These are phyloP conservation scores for Yarrowia porcina DNA, from an alignment of 805 yeast species.

Conservation along the genomic window DNA sequence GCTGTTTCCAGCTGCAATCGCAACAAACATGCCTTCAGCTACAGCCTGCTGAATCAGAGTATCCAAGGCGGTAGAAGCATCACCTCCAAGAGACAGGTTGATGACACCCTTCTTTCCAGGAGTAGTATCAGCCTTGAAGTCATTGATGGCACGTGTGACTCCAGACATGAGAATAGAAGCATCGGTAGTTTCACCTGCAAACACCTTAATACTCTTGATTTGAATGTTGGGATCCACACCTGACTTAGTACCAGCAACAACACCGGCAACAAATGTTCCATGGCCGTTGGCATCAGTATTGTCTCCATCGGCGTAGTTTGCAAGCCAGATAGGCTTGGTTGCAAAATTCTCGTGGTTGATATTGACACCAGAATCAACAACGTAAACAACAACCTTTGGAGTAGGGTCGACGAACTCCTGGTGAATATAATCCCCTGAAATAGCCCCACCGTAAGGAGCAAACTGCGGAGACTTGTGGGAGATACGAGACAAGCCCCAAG, in stretches of 20 bases:
- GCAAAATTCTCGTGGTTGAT: constrained; percentile 71
- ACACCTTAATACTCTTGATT: constrained; percentile 57
- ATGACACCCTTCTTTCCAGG: constrained; percentile 38
- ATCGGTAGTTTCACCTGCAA: constrained; percentile 41
- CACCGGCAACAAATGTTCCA: constrained; percentile 96
- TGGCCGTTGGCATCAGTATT: constrained; percentile 86
- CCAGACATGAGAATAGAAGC: background rate
- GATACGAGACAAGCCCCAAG: constrained; percentile 87
- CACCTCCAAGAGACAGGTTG: constrained; percentile 94
- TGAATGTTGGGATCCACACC: constrained; percentile 59
- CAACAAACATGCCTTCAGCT: constrained; percentile 67
- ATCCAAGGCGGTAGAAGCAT: constrained; percentile 81
- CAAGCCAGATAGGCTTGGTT: constrained; percentile 85
- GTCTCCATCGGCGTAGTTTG: constrained; percentile 69
- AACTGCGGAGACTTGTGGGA: constrained; percentile 41
- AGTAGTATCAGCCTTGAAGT: constrained; percentile 40
- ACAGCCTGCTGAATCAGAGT: constrained; percentile 87
- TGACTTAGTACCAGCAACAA: constrained; percentile 43
- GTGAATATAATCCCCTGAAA: background rate
- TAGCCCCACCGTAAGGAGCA: background rate
- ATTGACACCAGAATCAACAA: constrained; percentile 86
- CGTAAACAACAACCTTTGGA: constrained; percentile 56
- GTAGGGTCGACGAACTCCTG: constrained; percentile 32
- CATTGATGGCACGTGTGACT: background rate
- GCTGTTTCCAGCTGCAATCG: constrained; percentile 1